phyloP scores from a whole-genome alignment of 768 basidiomycete species.

The Tephrocybe sp. region DNA sequence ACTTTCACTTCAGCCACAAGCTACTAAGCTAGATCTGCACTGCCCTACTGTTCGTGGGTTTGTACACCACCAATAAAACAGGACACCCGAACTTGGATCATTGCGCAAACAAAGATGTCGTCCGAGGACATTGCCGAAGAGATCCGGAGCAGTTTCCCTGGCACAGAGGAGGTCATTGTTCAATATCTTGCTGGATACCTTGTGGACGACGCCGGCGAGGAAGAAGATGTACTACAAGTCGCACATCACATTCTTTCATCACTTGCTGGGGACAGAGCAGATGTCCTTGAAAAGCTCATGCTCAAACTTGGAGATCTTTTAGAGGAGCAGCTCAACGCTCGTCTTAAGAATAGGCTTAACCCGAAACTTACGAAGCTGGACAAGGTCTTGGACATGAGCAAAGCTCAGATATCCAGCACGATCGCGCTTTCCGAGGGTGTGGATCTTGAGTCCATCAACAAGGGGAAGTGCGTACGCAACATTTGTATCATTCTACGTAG shows the following conservation, averaged over 20 bases:
- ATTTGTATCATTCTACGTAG: slow-evolving; percentile 9
- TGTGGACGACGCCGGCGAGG: slow-evolving; percentile 85
- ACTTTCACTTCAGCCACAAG: too few species aligned
- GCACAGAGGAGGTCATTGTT: slow-evolving; percentile 81
- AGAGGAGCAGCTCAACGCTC: slow-evolving; percentile 59
- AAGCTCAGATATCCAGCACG: slow-evolving; percentile 75
- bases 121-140: slow-evolving; percentile 78
- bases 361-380: slow-evolving; percentile 77
- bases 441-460: slow-evolving; percentile 89
- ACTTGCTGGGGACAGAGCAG: slow-evolving; percentile 60
- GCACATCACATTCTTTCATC: slow-evolving; percentile 75
- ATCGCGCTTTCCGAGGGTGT: slow-evolving; percentile 81
- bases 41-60: too few species aligned
- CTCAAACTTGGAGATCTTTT: slow-evolving; percentile 58
- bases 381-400: slow-evolving; percentile 88
- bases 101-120: slow-evolving; percentile 44
- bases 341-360: slow-evolving; percentile 57
- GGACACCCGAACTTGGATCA: too few species aligned
- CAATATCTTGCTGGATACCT: slow-evolving; percentile 88
- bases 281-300: slow-evolving; percentile 69
- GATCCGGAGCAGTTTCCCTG: slow-evolving; percentile 68
- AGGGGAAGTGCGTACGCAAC: slow-evolving; percentile 71
- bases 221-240: slow-evolving; percentile 82
- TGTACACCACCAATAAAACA: too few species aligned
- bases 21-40: too few species aligned